Evolutionary conservation across 192 early-diverging fungal genomes (phyloP), one percentile per base, ranked within the genome.

Genomic region (Lobosporangium transversale): DNA sequence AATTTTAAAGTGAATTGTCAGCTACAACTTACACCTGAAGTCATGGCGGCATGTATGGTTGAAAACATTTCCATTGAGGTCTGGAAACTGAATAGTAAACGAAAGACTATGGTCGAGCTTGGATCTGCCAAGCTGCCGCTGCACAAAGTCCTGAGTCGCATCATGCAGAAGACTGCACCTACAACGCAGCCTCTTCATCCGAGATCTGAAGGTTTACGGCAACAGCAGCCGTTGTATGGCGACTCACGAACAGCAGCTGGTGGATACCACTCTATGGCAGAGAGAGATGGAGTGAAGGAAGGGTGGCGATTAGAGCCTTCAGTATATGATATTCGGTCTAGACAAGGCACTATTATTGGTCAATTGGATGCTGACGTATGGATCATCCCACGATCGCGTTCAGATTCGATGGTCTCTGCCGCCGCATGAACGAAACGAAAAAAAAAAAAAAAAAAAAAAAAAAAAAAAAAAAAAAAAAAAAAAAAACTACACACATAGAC

Each of bases 61-160:
- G 73, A 76, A 47, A 76, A 76, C 32, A 66, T 76, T 31, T 67
- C 73, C 26, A 56, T 76, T 15, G 73, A 76, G 73, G 58, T 76
- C 1, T 76, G 73, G 73, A 76, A 76, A 31, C 24, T 76, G 59
- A 76, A 76, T 24, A 53, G 52, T 23, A 76, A 76, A 58, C 63
- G 73, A 15, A 63, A 62, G 33, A 76, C 73, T 4, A 76, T 67
- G 73, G 58, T 67, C 33, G 73, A 76, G 31, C 59, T 76, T 21
- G 73, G 73, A 20, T 61, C 73, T 1, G 73, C 73, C 4, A 76
- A 67, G 9, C 27, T 76, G 2, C 73, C 73, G 9, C 21, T 76
- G 24, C 73, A 76, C 48, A 66, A 62, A n/a, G 58, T 76, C 23
- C 26, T 76, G 35, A 56, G 52, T 30, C 58, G 64, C 53, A 76